These are phyloP conservation scores for Apiospora malaysiana DNA, from an alignment of 2,329 filamentous ascomycete species.

Conservation along the genomic window DNA sequence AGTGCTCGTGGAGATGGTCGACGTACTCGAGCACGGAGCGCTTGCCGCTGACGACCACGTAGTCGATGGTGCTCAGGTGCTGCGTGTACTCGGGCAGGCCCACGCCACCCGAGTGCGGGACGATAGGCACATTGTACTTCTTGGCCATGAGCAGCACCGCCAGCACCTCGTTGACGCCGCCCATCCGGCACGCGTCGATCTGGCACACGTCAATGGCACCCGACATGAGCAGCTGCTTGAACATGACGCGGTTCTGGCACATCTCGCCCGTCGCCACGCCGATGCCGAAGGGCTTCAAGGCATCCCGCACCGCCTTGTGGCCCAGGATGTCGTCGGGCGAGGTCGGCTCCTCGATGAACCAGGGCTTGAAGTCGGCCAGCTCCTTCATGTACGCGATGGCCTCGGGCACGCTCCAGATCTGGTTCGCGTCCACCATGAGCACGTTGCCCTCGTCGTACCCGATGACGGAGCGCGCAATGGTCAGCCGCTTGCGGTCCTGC, in stretches of 20 bases:
- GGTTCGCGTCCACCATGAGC: slow-evolving; percentile 93
- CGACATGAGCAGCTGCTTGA: slow-evolving; percentile 85
- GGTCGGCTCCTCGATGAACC: slow-evolving; percentile 96
- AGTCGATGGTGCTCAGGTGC: slow-evolving; percentile 91
- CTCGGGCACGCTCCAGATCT: slow-evolving; percentile 90
- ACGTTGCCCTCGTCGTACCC: slow-evolving; percentile 83
- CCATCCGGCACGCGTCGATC: slow-evolving; percentile 87
- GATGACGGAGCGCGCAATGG: slow-evolving; percentile 79
- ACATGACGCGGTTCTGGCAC: slow-evolving; percentile 93
- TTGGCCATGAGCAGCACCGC: slow-evolving; percentile 88
- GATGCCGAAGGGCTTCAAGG: slow-evolving; percentile 75
- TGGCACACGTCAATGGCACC: slow-evolving; percentile 88
- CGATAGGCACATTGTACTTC: slow-evolving; percentile 80
- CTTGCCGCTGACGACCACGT: slow-evolving; percentile 84
- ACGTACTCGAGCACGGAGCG: slow-evolving; percentile 87
- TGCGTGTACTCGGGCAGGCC: slow-evolving; percentile 94
- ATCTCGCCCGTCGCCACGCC: slow-evolving; percentile 92
- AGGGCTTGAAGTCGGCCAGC: slow-evolving; percentile 82
- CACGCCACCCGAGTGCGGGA: slow-evolving; percentile 88
- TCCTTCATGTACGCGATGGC: slow-evolving; percentile 86
- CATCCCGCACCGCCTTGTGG: slow-evolving; percentile 83
- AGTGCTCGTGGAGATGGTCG: slow-evolving; percentile 93
- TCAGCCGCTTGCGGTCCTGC: slow-evolving; percentile 72
- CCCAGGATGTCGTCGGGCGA: slow-evolving; percentile 89
- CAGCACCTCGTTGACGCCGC: slow-evolving; percentile 89